Evolutionary conservation across 257 asterid species (phyloP).

Genomic region (Linderniella brevidens): DNA sequence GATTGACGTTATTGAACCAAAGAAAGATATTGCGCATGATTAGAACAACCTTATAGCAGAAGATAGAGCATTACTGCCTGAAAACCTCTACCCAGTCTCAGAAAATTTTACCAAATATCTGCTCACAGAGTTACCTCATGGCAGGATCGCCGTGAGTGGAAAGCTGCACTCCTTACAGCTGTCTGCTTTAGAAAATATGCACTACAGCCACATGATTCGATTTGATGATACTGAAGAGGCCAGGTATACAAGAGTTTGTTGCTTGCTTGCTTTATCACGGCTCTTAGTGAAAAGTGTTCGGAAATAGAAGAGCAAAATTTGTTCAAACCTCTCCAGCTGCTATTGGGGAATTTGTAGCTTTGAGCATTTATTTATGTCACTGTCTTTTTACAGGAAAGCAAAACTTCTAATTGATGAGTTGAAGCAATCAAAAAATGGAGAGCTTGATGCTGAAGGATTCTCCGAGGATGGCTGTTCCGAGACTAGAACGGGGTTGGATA

Average conservation of each 20-base stretch:
- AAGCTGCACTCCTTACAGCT: conserved; percentile 47
- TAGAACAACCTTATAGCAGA: too few species aligned
- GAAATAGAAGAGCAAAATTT: not conserved
- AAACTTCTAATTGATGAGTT: conserved; percentile 43
- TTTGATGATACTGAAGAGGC: conserved; percentile 75
- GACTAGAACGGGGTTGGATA: conserved; percentile 49
- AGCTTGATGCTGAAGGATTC: conserved; percentile 22
- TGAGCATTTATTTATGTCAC: conserved; percentile 4
- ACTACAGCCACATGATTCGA: conserved; percentile 89
- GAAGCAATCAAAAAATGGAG: conserved; percentile 27
- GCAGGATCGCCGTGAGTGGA: conserved; percentile 60
- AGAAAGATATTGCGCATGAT: too few species aligned
- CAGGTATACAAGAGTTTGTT: conserved; percentile 27
- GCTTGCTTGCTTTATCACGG: conserved; percentile 1
- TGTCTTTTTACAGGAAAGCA: conserved; percentile 34
- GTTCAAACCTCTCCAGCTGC: conserved; percentile 1
- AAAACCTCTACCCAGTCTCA: too few species aligned
- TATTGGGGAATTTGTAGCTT: conserved; percentile 1
- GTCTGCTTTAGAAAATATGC: conserved; percentile 85
- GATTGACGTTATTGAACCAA: too few species aligned
- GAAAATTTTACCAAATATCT: too few species aligned
- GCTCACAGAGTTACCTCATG: conserved; percentile 1
- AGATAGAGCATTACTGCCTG: too few species aligned
- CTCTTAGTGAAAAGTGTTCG: conserved; percentile 2
- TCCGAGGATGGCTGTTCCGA: conserved; percentile 58